Evolutionary conservation across 305 asterid species (phyloP), one percentile per base, ranked within the genome.

Genomic region (Rubia occidens): DNA sequence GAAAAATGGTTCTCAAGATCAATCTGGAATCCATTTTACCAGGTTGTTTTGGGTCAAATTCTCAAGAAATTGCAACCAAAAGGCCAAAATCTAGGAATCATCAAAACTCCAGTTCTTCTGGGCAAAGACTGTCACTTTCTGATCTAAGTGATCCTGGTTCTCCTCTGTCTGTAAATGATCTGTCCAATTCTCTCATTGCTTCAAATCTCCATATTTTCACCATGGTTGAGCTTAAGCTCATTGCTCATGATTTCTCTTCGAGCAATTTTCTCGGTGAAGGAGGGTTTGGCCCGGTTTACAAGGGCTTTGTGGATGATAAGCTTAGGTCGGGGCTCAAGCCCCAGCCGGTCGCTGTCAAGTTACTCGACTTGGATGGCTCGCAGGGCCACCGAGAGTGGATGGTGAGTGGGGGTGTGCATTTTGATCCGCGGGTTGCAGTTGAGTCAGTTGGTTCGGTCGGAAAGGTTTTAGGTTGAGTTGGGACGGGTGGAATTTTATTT

Each of bases 221-320:
- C 40, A 49, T 73, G 44, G 15, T 69, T 1, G 81, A 82, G 71
- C 83, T 82, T 8, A 69, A 72, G 53, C 24, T 66, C 15, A 71
- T 79, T 15, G 60, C 83, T 11, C 71, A 69, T 53, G 75, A 70
- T 6, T 82, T 78, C 4, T 70, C 82, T 0, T 60, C 80, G 0
- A 60, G 47, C 7, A 81, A 74, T 63, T 81, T 75, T 54, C 69
- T 81, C 26, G 85, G 85, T 0, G 79, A 78, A 68, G 85, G 85
- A 5, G 85, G 85, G 2, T 81, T 81, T 59, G 85, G 85, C n/a
- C 85, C 85, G 1, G 85, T 81, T 5, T 70, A 70, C 20, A 81
- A 81, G 4, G 85, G 85, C 4, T 81, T 78, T 20, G 18, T 81
- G 11, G 80, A 75, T 76, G 85, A 81, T 21, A 72, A 54, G 60